Base-by-base conservation (phyloP, 257 asterid genomes). In the Capsicum chinense region DNA sequence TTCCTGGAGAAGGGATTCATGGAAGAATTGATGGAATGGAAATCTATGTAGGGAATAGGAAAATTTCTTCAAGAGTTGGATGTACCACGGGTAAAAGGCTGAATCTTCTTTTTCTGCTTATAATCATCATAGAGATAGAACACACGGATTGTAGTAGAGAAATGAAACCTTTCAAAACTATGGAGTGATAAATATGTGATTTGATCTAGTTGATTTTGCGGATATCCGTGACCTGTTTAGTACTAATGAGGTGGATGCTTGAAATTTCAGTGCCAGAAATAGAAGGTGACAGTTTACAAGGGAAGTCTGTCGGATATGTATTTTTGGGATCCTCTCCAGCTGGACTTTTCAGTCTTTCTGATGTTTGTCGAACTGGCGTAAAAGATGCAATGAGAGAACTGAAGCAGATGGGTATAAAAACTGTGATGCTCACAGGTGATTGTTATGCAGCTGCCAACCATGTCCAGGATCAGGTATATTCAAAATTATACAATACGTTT, bases 371-470 rank as follows among this genome's bases (percentile, higher is more conserved):
- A 71, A 94, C 95, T 0, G 98, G 99, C 47, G 95, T 93, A 52
- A 93, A 89, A 60, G 98, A 95, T 88, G 98, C 98, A 7, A 86
- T 95, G 21, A 39, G 78, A 58, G 93, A 94, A 56, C 88, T 95
- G 50, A 93, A 91, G 70, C 85, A 89, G 48, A 81, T 91, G 83
- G 96, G 97, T 82, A 92, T 95, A 85, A 94, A 88, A 86, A 91
- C 93, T 7, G 90, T 89, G n/a, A 90, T 95, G 98, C 92, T 95
- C 21, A 95, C 99, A 0, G 99, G 99, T 81, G 99, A 95, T 84
- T 88, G 92, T 17, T 86, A 76, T 11, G 93, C 92, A 42, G 97
- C 99, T 26, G 98, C 99, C 37, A 89, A 85, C 62, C 91, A 86
- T 54, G 93, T 94, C 54, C 98, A 95, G 88, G 85, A 83, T 78